These are phyloP conservation scores for Candida xyloterini DNA, from an alignment of 805 yeast genomes.

Conservation along the genomic window DNA sequence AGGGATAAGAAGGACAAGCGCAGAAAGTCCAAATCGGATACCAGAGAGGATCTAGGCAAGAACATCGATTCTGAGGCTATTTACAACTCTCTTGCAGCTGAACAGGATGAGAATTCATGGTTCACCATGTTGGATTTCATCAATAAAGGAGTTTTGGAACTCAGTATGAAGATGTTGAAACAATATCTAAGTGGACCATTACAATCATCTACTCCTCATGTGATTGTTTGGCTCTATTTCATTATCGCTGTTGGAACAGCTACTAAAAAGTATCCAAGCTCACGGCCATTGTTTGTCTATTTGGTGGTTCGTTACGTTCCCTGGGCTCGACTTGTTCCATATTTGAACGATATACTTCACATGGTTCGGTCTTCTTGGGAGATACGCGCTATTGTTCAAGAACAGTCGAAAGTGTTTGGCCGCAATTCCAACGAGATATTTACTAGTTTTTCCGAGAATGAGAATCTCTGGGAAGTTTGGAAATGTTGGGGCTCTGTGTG, in stretches of 20 bases:
- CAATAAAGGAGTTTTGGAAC: slow-evolving; percentile 62
- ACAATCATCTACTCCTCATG: slow-evolving; percentile 68
- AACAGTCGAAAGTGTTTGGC: slow-evolving; percentile 9
- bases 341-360: slow-evolving; percentile 55
- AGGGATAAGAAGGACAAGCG: slow-evolving; percentile 70
- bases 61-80: slow-evolving; percentile 23
- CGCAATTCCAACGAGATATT: slow-evolving; percentile 38
- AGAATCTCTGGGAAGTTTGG: slow-evolving; percentile 73
- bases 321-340: slow-evolving; percentile 62
- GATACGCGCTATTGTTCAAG: slow-evolving; percentile 14
- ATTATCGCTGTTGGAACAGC: slow-evolving; percentile 62
- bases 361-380: slow-evolving; percentile 30
- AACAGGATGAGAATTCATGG: slow-evolving; percentile 46
- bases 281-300: slow-evolving; percentile 47
- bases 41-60: slow-evolving; percentile 11
- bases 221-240: slow-evolving; percentile 75
- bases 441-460: slow-evolving; percentile 54
- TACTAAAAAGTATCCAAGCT: slow-evolving; percentile 41
- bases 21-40: slow-evolving; percentile 37
- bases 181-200: slow-evolving; percentile 71
- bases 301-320: slow-evolving; percentile 59
- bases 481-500: slow-evolving; percentile 82
- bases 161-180: slow-evolving; percentile 64
- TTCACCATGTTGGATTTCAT: slow-evolving; percentile 50
- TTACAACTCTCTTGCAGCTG: slow-evolving; percentile 27